Evolutionary conservation across 805 yeast genomes (phyloP).

Genomic region (Schwanniomyces pseudopolymorphus): DNA sequence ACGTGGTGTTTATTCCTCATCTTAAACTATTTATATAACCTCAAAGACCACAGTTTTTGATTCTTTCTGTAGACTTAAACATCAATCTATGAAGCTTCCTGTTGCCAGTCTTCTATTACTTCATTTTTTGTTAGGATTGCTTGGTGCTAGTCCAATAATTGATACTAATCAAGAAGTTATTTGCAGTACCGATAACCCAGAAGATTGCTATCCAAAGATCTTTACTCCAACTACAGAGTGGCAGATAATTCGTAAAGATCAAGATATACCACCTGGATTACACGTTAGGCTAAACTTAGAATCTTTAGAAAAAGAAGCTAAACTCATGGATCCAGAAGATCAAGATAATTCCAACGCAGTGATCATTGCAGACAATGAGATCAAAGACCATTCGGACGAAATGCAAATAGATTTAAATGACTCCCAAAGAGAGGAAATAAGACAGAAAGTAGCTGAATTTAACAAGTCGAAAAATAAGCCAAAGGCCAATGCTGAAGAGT

Average conservation of each 20-base stretch:
- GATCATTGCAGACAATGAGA: conserved; percentile 8
- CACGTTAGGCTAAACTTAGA: conserved; percentile 74
- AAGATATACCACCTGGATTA: conserved; percentile 75
- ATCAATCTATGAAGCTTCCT: neutral
- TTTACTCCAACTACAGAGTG: conserved; percentile 70
- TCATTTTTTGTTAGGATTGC: neutral
- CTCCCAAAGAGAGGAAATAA: conserved; percentile 4
- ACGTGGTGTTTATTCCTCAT: neutral
- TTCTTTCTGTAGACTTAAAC: neutral
- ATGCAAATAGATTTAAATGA: conserved; percentile 1
- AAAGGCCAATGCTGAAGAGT: conserved; percentile 5
- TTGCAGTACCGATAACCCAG: conserved; percentile 24
- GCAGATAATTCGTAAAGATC: conserved; percentile 70
- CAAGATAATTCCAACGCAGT: conserved; percentile 11
- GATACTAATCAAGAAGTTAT: conserved; percentile 11
- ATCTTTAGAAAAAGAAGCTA: conserved; percentile 72
- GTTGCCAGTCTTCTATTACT: conserved; percentile 1
- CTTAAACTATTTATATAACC: neutral
- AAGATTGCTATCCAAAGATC: conserved; percentile 60
- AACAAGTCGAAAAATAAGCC: conserved; percentile 1
- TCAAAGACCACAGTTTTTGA: neutral
- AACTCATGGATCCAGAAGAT: conserved; percentile 41
- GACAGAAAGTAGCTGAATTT: conserved; percentile 8
- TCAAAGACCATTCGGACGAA: conserved; percentile 5
- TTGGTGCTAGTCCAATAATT: conserved; percentile 8